Conservation (phyloP, 2,329 filamentous ascomycete genomes). For the Fusarium sp. region DNA sequence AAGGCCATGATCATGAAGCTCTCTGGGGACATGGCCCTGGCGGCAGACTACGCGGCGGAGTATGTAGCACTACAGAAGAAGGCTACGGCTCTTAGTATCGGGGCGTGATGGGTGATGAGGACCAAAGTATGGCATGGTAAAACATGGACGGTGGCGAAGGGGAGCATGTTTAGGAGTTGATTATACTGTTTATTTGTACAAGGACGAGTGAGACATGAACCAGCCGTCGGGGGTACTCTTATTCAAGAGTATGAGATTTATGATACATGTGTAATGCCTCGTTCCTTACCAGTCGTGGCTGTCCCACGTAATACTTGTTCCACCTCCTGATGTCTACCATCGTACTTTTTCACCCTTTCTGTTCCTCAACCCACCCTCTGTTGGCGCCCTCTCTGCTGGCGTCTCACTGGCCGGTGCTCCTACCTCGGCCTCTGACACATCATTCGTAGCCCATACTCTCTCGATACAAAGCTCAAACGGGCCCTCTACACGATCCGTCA, state of each 20-base stretch:
- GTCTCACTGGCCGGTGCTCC: constrained; percentile 32
- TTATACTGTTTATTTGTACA: constrained; percentile 35
- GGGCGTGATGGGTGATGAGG: constrained; percentile 20
- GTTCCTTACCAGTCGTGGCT: background rate
- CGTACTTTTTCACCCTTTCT: constrained; percentile 53
- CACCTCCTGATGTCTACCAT: constrained; percentile 46
- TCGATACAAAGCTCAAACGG: constrained; percentile 90
- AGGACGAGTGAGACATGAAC: background rate
- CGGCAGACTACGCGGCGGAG: constrained; percentile 75
- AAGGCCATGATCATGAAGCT: constrained; percentile 82
- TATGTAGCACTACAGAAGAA: constrained; percentile 69
- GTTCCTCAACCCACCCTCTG: constrained; percentile 51
- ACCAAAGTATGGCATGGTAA: background rate
- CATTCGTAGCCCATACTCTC: constrained; percentile 90
- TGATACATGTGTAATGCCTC: constrained; percentile 11
- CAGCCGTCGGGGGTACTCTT: background rate
- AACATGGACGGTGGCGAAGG: background rate
- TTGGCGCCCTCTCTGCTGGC: constrained; percentile 35
- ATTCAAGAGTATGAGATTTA: constrained; percentile 13
- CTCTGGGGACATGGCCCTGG: constrained; percentile 71
- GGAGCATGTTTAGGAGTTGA: constrained; percentile 9
- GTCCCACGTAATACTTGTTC: background rate
- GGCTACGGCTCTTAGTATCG: constrained; percentile 48
- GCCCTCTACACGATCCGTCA: constrained; percentile 90
- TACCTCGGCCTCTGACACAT: constrained; percentile 45